These are phyloP conservation scores for Metschnikowia peoriensis DNA, from an alignment of 805 yeast species.

Conservation along the genomic window DNA sequence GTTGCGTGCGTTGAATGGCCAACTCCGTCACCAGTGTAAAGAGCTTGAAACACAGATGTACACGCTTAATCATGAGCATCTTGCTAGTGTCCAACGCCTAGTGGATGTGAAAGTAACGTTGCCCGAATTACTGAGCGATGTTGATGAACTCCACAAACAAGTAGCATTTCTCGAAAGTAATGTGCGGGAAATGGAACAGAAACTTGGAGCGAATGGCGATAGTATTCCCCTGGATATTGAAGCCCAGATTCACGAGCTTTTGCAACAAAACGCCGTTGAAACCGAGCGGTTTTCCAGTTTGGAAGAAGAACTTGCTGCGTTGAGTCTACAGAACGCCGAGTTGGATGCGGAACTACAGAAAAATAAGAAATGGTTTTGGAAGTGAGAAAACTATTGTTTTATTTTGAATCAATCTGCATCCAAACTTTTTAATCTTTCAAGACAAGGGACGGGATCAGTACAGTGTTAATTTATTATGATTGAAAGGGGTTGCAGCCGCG, in stretches of 20 bases:
- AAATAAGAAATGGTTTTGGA: constrained; percentile 32
- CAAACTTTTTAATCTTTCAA: background rate
- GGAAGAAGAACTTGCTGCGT: constrained; percentile 34
- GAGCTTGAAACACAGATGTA: constrained; percentile 69
- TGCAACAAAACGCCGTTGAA: constrained; percentile 36
- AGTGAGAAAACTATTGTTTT: background rate
- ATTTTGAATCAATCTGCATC: background rate
- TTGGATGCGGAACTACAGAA: constrained; percentile 24
- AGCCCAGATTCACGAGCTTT: constrained; percentile 32
- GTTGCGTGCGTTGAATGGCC: constrained; percentile 64
- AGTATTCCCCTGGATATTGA: constrained; percentile 39
- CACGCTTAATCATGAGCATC: constrained; percentile 75
- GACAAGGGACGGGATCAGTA: too few relatives aligned
- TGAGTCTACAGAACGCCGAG: constrained; percentile 26
- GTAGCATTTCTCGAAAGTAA: constrained; percentile 33
- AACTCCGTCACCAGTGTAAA: constrained; percentile 68
- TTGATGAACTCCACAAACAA: constrained; percentile 52
- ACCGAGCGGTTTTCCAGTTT: constrained; percentile 38
- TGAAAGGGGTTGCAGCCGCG: background rate
- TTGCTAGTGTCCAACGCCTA: constrained; percentile 83
- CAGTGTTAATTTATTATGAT: too few relatives aligned
- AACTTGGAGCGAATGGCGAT: constrained; percentile 24
- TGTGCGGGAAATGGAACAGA: constrained; percentile 42
- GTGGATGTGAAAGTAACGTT: constrained; percentile 72
- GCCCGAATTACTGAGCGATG: constrained; percentile 76